Base-by-base conservation (phyloP, 2,329 filamentous ascomycete genomes). In the Penicillium paneum region DNA sequence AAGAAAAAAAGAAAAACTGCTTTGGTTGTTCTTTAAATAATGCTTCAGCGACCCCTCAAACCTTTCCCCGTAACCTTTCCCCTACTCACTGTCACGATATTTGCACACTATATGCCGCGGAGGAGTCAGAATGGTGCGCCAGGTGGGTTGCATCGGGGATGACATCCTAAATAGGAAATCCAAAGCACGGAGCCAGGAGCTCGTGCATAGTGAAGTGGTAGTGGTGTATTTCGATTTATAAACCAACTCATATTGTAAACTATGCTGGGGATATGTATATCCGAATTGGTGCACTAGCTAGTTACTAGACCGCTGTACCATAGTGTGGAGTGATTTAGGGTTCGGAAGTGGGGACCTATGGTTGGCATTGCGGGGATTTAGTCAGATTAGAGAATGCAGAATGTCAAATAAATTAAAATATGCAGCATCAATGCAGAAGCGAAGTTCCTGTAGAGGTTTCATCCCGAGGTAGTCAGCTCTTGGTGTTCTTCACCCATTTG, bases 21-120 rank as follows among this genome's bases (percentile, higher is more conserved):
- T 4, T 19, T 24, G 32, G 44, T 24, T 11, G n/a, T n/a, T 38
- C 36, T 42, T 54, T 54, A 54, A 44, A 50, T 54, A 44, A n/a
- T 40, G 2, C 19, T 31, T 34, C 6, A 11, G 2, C 4, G 19
- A 19, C 11, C 21, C 17, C 13, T 34, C 29, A 32, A 24, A 31
- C 1, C 3, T 11, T 4, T 34, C 11, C 26, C 8, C 2, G 11
- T 29, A 31, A 0, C 3, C 7, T 4, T 34, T 7, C 26, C 8
- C 2, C 8, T 29, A 7, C 12, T 8, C 21, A 40, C 26, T 28
- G 8, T 54, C 5, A 12, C 15, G 11, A 42, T 43, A 24, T 15
- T 6, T n/a, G 17, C 15, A 21, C 3, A 29, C n/a, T 21, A 24
- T 21, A 38, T 32, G 12, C 40, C 26, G 46, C 11, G 17, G 24